Evolutionary conservation across 176 grass and related monocot species (phyloP).

Genomic region (Oryza meridionalis): DNA sequence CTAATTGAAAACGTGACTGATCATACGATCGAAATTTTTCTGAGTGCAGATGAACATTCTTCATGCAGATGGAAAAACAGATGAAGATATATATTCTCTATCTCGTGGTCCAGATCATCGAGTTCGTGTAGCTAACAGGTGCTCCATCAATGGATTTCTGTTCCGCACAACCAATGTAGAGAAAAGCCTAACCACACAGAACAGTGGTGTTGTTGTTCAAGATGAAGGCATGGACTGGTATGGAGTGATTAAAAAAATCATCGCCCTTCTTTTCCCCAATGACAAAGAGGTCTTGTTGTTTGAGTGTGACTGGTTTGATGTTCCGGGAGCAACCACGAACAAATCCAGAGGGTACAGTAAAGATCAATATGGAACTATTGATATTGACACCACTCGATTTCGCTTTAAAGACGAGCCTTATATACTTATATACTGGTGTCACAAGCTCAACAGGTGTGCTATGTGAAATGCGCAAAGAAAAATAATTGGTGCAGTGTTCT

Average conservation of each 20-base stretch:
- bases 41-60: too few relatives aligned
- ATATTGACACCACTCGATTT: neutral
- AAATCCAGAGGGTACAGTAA: neutral
- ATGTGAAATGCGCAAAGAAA: neutral
- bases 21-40: too few relatives aligned
- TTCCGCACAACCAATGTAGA: neutral
- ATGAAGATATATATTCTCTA: neutral
- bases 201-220: neutral
- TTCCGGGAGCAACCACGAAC: neutral
- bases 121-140: neutral
- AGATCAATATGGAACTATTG: neutral
- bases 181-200: neutral
- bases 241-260: neutral
- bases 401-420: neutral
- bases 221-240: conserved; percentile 23
- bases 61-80: too few relatives aligned
- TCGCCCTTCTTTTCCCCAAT: neutral
- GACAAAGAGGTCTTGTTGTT: neutral
- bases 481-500: neutral
- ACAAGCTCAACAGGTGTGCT: neutral
- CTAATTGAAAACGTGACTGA: too few relatives aligned
- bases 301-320: conserved; percentile 15
- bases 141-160: neutral
- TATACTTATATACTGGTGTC: too few relatives aligned
- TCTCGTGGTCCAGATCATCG: neutral